phyloP scores from a whole-genome alignment of 108 stramenopile species.

The Cyclotella baltica region DNA sequence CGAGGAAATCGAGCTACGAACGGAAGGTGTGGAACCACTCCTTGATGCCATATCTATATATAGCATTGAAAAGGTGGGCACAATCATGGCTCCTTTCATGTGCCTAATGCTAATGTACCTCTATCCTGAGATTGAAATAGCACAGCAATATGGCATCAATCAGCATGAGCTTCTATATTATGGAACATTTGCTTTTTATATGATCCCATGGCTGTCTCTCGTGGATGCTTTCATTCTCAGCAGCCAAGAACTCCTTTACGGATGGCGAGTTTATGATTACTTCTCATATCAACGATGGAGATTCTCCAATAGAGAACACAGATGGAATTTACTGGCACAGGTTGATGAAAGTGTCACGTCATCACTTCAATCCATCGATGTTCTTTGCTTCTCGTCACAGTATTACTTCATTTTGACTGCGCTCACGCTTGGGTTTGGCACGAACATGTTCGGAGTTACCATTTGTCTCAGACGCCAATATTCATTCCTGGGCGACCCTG shows the following conservation, averaged over 20 bases:
- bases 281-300: constrained; percentile 85
- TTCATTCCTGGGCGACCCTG: constrained; percentile 80
- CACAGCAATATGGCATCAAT: constrained; percentile 71
- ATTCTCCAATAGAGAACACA: constrained; percentile 74
- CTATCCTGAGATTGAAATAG: constrained; percentile 72
- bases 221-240: constrained; percentile 85
- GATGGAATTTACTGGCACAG: constrained; percentile 76
- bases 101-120: constrained; percentile 67
- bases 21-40: constrained; percentile 87
- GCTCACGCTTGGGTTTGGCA: constrained; percentile 74
- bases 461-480: constrained; percentile 76
- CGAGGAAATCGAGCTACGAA: constrained; percentile 81
- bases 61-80: constrained; percentile 59
- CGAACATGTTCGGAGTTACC: constrained; percentile 74
- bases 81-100: constrained; percentile 68
- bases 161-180: constrained; percentile 85
- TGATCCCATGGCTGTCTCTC: constrained; percentile 62
- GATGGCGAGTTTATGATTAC: constrained; percentile 91
- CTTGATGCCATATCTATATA: constrained; percentile 71
- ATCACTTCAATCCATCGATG: constrained; percentile 79
- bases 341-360: constrained; percentile 80
- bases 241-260: constrained; percentile 86
- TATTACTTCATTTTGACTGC: constrained; percentile 84
- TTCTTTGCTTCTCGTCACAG: constrained; percentile 84
- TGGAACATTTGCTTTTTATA: constrained; percentile 74